Conservation (phyloP, 352 stramenopile genomes). For the Phytophthora pluvialis region DNA sequence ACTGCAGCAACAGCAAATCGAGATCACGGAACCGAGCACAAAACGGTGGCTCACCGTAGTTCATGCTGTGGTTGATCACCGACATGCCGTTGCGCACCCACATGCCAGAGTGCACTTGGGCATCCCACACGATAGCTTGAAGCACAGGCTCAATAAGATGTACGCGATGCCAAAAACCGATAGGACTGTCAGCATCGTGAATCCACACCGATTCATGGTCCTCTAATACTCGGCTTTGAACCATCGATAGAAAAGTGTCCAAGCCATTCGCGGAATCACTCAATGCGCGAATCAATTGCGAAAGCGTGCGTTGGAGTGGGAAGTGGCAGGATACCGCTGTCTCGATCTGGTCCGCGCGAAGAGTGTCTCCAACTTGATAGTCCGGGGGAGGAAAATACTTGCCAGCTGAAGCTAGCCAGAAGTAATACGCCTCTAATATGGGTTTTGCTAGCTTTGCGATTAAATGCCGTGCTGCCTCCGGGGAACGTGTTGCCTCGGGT, state of each 20-base stretch:
- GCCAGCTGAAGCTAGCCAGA: conserved; percentile 75
- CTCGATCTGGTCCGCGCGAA: conserved; percentile 65
- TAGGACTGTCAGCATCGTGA: conserved; percentile 56
- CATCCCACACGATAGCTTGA: conserved; percentile 88
- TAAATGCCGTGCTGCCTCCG: conserved; percentile 37
- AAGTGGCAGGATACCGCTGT: conserved; percentile 80
- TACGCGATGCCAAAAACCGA: conserved; percentile 85
- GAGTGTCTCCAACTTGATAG: conserved; percentile 61
- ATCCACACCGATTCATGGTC: conserved; percentile 57
- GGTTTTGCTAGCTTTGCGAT: conserved; percentile 66
- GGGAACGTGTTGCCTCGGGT: conserved; percentile 24
- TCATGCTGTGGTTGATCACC: conserved; percentile 91
- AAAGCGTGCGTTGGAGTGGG: conserved; percentile 77
- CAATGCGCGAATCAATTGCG: conserved; percentile 73
- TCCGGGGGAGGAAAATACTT: conserved; percentile 81
- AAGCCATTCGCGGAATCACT: conserved; percentile 65
- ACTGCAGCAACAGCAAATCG: conserved; percentile 83
- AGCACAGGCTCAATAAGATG: conserved; percentile 81
- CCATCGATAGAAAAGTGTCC: conserved; percentile 63
- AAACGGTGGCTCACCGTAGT: conserved; percentile 89
- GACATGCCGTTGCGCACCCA: conserved; percentile 88
- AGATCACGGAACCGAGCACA: conserved; percentile 85
- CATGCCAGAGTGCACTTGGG: conserved; percentile 82
- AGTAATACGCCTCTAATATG: conserved; percentile 80
- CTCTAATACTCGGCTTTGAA: conserved; percentile 40